phyloP scores from a whole-genome alignment of 495 filamentous ascomycete species.

The Opeltia flavorubescens region DNA sequence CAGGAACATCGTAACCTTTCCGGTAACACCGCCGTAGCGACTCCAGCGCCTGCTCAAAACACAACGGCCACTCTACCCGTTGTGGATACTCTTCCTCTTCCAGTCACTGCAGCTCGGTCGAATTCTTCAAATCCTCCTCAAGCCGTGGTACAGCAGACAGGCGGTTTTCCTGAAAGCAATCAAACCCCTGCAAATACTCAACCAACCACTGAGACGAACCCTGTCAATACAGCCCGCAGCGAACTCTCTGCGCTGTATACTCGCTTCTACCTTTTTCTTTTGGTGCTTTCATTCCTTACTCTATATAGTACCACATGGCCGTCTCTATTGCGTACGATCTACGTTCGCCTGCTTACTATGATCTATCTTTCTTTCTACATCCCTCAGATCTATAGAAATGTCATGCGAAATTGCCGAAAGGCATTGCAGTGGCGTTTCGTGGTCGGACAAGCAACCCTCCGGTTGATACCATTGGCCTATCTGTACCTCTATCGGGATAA shows the following conservation, averaged over 20 bases:
- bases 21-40: constrained; percentile 9
- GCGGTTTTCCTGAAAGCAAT: constrained; percentile 79
- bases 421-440: constrained; percentile 81
- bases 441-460: constrained; percentile 62
- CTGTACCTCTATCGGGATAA: constrained; percentile 64
- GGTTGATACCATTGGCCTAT: constrained; percentile 66
- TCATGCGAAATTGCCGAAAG: constrained; percentile 79
- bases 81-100: constrained; percentile 42
- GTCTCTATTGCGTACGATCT: constrained; percentile 47
- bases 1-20: constrained; percentile 24
- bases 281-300: constrained; percentile 56
- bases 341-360: constrained; percentile 52
- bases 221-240: constrained; percentile 25
- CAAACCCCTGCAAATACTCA: constrained; percentile 40
- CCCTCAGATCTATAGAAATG: constrained; percentile 83
- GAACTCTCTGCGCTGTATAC: constrained; percentile 66
- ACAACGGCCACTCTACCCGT: constrained; percentile 17
- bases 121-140: background rate
- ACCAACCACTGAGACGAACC: constrained; percentile 18
- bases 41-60: constrained; percentile 18
- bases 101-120: constrained; percentile 37
- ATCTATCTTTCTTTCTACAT: constrained; percentile 80
- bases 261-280: constrained; percentile 60
- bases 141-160: constrained; percentile 15
- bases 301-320: constrained; percentile 67